Evolutionary conservation across 352 stramenopile genomes (phyloP), one percentile per base, ranked within the genome.

Genomic region (Pythium folliculosum): DNA sequence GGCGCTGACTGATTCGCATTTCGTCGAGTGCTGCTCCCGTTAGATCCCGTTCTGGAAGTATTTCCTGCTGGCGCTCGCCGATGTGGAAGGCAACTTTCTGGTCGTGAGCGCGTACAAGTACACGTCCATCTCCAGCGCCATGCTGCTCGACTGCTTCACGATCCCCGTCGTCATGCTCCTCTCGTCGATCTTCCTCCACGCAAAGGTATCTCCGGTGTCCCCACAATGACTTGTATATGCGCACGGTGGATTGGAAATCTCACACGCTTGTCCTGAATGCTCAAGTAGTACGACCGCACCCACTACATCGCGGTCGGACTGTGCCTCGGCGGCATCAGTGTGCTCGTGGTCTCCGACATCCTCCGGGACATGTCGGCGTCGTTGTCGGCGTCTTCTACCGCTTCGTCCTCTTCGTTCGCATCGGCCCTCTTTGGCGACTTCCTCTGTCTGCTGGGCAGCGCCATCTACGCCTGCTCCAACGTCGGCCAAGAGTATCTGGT

Each of bases 21-120:
- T n/a, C n/a, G n/a, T n/a, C n/a, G n/a, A n/a, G n/a, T n/a, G 51
- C 57, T 37, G 35, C 13, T 23, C 6, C 3, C 25, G 16, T 16
- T 54, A 85, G 83, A 82, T 91, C 53, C 72, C 78, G 52, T 84
- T 72, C 82, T 98, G 90, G 81, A 84, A 92, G 67, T 98, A 98
- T 74, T 61, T 96, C 60, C 56, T 98, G 12, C 63, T 98, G n/a
- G 87, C 91, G 10, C 77, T 98, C 22, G 77, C 97, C 13, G 97
- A 99, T 75, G 92, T 99, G 1, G 85, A 98, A 76, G 94, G 91
- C 30, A 99, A 99, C 72, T 98, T 97, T 50, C 70, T 98, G 8
- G 86, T 95, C 49, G 86, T 99, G n/a, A 83, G 96, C n/a, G 95
- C 93, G 6, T 98, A 98, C 75, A 88, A 97, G 54, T 98, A 98